phyloP scores from a whole-genome alignment of 2,329 filamentous ascomycete genomes.

The Ophiostoma montium region DNA sequence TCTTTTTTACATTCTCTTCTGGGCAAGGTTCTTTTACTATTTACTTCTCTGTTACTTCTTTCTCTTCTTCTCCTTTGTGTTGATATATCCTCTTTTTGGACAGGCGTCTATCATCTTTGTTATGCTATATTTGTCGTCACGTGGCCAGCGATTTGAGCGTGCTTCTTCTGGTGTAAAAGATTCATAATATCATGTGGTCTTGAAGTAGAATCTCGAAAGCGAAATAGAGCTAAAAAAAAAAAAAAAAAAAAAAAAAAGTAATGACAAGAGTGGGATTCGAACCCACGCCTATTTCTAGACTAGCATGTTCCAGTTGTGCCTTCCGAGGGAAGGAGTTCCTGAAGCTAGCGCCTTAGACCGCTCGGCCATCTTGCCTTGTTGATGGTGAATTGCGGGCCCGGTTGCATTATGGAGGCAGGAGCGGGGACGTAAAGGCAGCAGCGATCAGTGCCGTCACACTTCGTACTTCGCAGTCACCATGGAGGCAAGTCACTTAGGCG shows the following conservation, averaged over 20 bases:
- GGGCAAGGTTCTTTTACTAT: background rate
- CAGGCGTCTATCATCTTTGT: constrained; percentile 1
- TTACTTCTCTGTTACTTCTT: background rate
- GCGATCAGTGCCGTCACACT: no score
- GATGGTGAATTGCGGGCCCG: background rate
- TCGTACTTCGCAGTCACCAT: no score
- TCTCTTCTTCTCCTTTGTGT: background rate
- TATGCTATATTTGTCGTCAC: background rate
- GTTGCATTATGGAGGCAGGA: no score
- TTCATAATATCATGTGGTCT: no score
- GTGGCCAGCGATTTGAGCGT: no score
- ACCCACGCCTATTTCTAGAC: constrained; percentile 3
- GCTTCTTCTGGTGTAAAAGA: no score
- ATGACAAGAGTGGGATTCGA: constrained; percentile 2
- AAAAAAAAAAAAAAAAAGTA: background rate
- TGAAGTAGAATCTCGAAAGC: no score
- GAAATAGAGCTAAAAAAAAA: background rate
- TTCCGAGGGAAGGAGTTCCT: background rate
- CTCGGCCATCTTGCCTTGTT: constrained; percentile 2
- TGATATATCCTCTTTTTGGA: constrained; percentile 1
- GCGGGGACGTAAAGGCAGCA: no score
- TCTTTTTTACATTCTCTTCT: background rate
- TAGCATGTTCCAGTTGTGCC: background rate
- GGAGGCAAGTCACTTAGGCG: no score
- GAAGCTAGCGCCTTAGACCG: constrained; percentile 4